Conservation (phyloP, 2,329 filamentous ascomycete species). For the Mycosphaerella arachidis region DNA sequence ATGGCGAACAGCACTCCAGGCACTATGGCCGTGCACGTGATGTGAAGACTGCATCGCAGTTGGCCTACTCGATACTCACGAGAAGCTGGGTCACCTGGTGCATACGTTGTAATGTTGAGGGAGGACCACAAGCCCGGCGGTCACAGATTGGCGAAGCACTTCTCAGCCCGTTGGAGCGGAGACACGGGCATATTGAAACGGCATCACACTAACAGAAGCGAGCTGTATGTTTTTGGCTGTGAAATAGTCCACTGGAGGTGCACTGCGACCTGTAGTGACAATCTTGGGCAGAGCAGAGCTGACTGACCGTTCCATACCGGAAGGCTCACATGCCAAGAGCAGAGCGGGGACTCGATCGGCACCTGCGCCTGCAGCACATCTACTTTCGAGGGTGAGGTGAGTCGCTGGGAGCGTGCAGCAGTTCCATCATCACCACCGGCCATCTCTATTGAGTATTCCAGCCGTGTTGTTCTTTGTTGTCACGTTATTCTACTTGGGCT, state of each 20-base stretch:
- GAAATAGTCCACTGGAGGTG: neutral
- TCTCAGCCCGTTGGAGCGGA: neutral
- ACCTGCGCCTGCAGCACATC: neutral
- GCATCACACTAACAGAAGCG: neutral
- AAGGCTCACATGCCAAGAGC: neutral
- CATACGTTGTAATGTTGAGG: neutral
- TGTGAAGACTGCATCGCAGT: neutral
- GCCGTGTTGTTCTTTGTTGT: conserved; percentile 1
- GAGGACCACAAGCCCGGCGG: neutral
- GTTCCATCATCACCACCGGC: neutral
- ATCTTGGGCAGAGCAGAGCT: neutral
- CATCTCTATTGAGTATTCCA: neutral
- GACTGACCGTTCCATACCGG: neutral
- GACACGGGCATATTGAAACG: neutral
- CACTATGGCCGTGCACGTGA: neutral
- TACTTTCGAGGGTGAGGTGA: neutral
- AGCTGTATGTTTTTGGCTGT: neutral
- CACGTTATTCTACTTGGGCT: neutral
- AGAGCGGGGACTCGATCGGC: neutral
- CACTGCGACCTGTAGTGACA: neutral
- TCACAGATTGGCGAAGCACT: neutral
- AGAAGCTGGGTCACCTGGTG: neutral
- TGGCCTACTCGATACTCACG: neutral
- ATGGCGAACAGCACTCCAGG: neutral
- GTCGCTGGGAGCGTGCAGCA: neutral